phyloP scores from a whole-genome alignment of 352 stramenopile species.

The Pythium sukuiense region DNA sequence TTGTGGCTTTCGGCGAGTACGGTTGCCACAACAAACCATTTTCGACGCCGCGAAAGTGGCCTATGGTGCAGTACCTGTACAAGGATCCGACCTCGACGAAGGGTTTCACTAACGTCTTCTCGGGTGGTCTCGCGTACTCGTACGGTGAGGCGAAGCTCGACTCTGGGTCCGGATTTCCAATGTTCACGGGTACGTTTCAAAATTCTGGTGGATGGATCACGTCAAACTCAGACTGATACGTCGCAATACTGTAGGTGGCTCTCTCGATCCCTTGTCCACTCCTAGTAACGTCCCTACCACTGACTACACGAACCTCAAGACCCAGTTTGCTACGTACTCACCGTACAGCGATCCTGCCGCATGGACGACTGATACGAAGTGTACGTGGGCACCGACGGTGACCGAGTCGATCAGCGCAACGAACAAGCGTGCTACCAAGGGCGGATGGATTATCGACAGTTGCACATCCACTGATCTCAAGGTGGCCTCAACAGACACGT shows the following conservation, averaged over 20 bases:
- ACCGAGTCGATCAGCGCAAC: slow-evolving; percentile 54
- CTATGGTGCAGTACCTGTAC: slow-evolving; percentile 83
- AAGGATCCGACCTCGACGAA: slow-evolving; percentile 61
- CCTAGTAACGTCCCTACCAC: slow-evolving; percentile 57
- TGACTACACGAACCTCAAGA: slow-evolving; percentile 79
- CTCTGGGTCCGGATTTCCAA: slow-evolving; percentile 67
- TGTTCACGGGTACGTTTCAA: slow-evolving; percentile 65
- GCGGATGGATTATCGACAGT: slow-evolving; percentile 68
- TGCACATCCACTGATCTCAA: slow-evolving; percentile 58
- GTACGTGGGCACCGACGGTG: slow-evolving; percentile 57
- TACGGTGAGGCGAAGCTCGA: slow-evolving; percentile 83
- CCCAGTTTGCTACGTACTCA: slow-evolving; percentile 62
- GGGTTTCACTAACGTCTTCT: slow-evolving; percentile 78
- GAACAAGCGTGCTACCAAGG: slow-evolving; percentile 53
- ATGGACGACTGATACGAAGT: slow-evolving; percentile 64
- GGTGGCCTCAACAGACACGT: slow-evolving; percentile 59
- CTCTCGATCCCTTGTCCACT: slow-evolving; percentile 55
- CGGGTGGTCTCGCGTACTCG: slow-evolving; percentile 80
- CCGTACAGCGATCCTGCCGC: slow-evolving; percentile 48
- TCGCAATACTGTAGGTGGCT: slow-evolving; percentile 40
- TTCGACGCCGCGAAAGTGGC: slow-evolving; percentile 52
- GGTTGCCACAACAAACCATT: slow-evolving; percentile 65
- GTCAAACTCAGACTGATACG: slow-evolving; percentile 12
- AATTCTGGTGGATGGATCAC: background rate
- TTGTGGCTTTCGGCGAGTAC: slow-evolving; percentile 81